Evolutionary conservation across 306 rosid species (phyloP).

Genomic region (Cucumis hystrix): DNA sequence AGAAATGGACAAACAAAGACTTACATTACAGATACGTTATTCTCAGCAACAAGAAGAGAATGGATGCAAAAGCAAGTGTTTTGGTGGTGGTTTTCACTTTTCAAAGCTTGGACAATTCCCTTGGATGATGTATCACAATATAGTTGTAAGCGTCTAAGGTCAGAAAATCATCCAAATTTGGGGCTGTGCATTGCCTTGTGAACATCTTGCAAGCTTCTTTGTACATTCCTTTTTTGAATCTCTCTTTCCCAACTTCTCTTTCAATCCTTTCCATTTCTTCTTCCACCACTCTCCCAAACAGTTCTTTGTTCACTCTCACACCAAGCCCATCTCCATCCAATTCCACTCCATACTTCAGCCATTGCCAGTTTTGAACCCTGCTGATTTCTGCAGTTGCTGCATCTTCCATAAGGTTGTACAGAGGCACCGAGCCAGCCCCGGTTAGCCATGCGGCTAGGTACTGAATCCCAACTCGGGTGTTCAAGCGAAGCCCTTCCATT

Average conservation of each 20-base stretch:
- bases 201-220: conserved; percentile 61
- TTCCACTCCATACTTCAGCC: conserved; percentile 78
- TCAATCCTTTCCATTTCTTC: conserved; percentile 82
- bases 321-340: conserved; percentile 65
- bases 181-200: conserved; percentile 58
- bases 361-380: conserved; percentile 94
- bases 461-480: conserved; percentile 86
- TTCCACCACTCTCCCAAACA: conserved; percentile 73
- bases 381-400: conserved; percentile 97
- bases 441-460: conserved; percentile 86
- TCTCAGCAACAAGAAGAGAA: background rate
- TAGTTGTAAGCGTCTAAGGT: conserved; percentile 62
- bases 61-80: background rate
- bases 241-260: conserved; percentile 62
- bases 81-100: background rate
- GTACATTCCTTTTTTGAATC: conserved; percentile 57
- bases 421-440: conserved; percentile 77
- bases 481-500: conserved; percentile 67
- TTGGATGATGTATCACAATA: conserved; percentile 45
- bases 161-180: conserved; percentile 59
- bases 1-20: background rate
- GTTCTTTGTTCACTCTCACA: conserved; percentile 46
- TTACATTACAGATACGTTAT: background rate
- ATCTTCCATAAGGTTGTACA: conserved; percentile 94
- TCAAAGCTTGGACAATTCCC: conserved; percentile 33